phyloP scores from a whole-genome alignment of 2,329 filamentous ascomycete genomes.

The Fusarium caatingaense region DNA sequence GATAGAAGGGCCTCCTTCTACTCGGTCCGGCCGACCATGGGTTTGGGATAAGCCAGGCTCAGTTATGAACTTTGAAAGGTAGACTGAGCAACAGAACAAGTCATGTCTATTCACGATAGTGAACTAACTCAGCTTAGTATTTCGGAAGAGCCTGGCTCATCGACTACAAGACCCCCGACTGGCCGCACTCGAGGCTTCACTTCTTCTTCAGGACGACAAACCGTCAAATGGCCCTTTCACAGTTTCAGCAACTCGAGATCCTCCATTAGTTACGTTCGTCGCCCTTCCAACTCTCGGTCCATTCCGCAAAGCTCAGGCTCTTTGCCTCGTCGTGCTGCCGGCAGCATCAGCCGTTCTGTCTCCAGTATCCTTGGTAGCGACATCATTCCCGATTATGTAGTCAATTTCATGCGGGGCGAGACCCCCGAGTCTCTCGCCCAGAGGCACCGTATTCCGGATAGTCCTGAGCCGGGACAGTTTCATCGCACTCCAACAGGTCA shows the following conservation, averaged over 20 bases:
- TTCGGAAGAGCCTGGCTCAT: slow-evolving; percentile 43
- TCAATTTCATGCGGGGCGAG: slow-evolving; percentile 66
- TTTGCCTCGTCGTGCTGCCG: slow-evolving; percentile 42
- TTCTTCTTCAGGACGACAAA: slow-evolving; percentile 44
- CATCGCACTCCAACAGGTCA: slow-evolving; percentile 33
- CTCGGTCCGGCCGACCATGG: slow-evolving; percentile 39
- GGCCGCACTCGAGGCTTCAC: slow-evolving; percentile 45
- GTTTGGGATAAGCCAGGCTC: slow-evolving; percentile 42
- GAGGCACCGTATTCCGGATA: slow-evolving; percentile 51
- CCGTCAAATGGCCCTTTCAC: slow-evolving; percentile 46
- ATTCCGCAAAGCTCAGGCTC: slow-evolving; percentile 40
- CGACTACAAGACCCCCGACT: slow-evolving; percentile 31
- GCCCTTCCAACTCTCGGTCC: slow-evolving; percentile 36
- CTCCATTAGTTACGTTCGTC: slow-evolving; percentile 37
- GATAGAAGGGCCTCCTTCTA: slow-evolving; percentile 44
- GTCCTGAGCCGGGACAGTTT: slow-evolving; percentile 44
- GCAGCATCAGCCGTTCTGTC: slow-evolving; percentile 46
- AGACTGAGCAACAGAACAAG: slow-evolving; percentile 6
- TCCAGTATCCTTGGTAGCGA: slow-evolving; percentile 54
- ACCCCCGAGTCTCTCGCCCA: slow-evolving; percentile 64
- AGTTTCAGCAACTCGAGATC: slow-evolving; percentile 46
- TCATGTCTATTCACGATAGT: slow-evolving; percentile 14
- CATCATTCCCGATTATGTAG: slow-evolving; percentile 66
- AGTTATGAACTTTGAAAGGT: slow-evolving; percentile 46
- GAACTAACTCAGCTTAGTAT: slow-evolving; percentile 36